Conservation (phyloP, 306 rosid genomes). For the Sphenostylis stenocarpa region DNA sequence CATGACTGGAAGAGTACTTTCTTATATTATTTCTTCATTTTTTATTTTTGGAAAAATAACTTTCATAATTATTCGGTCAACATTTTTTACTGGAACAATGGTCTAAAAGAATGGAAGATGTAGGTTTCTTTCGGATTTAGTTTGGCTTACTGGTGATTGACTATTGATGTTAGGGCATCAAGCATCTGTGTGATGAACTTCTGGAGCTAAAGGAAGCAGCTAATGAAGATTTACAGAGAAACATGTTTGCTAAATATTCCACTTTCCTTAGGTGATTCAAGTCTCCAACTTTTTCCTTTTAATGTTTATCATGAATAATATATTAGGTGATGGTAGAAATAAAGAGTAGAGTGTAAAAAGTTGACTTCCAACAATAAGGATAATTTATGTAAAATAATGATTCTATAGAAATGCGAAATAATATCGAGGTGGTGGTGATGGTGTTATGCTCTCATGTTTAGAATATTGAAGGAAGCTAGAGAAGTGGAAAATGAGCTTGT, state of each 20-base stretch:
- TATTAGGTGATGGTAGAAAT: not conserved
- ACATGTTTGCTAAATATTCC: slow-evolving; percentile 55
- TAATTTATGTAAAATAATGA: not conserved
- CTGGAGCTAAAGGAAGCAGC: slow-evolving; percentile 73
- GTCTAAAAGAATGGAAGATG: no score
- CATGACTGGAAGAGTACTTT: slow-evolving; percentile 67
- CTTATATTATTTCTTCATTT: not conserved
- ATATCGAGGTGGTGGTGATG: not conserved
- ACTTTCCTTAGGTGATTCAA: slow-evolving; percentile 55
- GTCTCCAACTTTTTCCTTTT: not conserved
- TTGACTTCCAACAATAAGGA: not conserved
- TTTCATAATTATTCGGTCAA: not conserved
- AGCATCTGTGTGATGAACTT: slow-evolving; percentile 80
- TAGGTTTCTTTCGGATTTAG: no score
- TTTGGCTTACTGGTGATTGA: not conserved
- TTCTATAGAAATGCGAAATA: not conserved
- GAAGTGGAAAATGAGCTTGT: slow-evolving; percentile 55
- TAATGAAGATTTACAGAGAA: slow-evolving; percentile 57
- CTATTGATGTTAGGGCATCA: slow-evolving; percentile 55
- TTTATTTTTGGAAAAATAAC: not conserved
- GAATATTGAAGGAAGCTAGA: slow-evolving; percentile 59
- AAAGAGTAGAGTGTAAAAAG: not conserved
- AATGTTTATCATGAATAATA: not conserved
- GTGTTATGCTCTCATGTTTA: slow-evolving; percentile 31
- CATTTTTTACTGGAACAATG: no score